Evolutionary conservation across 257 asterid species (phyloP), one percentile per base, ranked within the genome.

Genomic region (Capsicum rhomboideum): DNA sequence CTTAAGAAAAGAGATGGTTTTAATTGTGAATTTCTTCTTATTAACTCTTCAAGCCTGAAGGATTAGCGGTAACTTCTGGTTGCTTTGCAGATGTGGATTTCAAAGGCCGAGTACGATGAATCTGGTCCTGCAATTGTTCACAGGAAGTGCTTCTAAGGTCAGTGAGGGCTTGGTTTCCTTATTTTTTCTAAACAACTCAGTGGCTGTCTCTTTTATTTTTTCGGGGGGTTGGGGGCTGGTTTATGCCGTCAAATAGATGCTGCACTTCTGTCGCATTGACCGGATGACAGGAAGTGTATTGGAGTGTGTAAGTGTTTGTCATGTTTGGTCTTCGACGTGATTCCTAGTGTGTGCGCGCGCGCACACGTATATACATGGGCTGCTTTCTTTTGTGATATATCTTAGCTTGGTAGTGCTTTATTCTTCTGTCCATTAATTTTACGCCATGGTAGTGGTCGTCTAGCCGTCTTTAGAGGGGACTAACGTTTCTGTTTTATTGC

Each of bases 101-200:
- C 84, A 46, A 82, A 82, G 84, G 66, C 66, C 14, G 84, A 82
- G 67, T 82, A 82, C 6, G 84, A 82, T 12, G 84, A 82, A 82
- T 82, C 84, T 46, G 84, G 84, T 46, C 79, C 84, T 29, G 66
- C 84, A 82, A 64, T 82, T 34, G 77, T 64, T 31, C 84, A 82
- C 37, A 23, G 84, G 79, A 82, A 82, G 34, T 82, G 84, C 79
- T 82, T 64, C 59, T 66, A 71, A 64, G 55, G 34, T 26, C n/a
- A 52, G 34, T 64, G 6, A 31, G 72, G 16, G 12, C 72, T 64
- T 63, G 8, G 17, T 10, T 28, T 14, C 42, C 12, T 64, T 26
- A 28, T 52, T 64, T 28, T n/a, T 28, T 28, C 29, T 63, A 0
- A 12, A 26, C 13, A 63, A 26, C 20, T 63, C 16, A 1, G 31